Conservation (phyloP, 2,329 filamentous ascomycete genomes). For the Neocucurbitaria cava region DNA sequence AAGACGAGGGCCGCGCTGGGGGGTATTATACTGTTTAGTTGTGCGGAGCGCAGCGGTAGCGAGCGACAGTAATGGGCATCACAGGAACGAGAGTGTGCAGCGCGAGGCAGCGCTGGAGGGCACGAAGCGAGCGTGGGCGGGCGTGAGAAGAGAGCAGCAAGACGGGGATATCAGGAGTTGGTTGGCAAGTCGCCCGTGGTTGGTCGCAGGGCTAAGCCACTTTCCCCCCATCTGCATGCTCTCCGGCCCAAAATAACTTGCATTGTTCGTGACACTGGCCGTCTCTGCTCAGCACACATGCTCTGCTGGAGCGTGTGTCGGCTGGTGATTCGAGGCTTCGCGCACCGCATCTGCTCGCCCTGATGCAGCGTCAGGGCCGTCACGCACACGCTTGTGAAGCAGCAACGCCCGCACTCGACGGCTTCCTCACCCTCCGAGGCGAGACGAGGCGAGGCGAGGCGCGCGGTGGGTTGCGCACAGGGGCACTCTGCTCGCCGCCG, state of each 20-base stretch:
- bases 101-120: conserved; percentile 10
- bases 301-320: conserved; percentile 1
- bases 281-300: conserved; percentile 19
- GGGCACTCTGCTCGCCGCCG: conserved; percentile 12
- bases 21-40: not conserved
- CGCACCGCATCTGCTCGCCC: conserved; percentile 12
- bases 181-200: conserved; percentile 3
- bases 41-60: conserved; percentile 12
- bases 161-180: conserved; percentile 1
- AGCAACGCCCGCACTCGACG: conserved; percentile 7
- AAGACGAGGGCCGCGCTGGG: conserved; percentile 7
- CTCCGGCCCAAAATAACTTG: conserved; percentile 35
- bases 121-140: conserved; percentile 11
- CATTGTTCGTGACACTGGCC: conserved; percentile 32
- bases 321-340: conserved; percentile 13
- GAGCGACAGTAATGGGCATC: conserved; percentile 10
- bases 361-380: conserved; percentile 11
- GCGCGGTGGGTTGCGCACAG: conserved; percentile 16
- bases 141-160: conserved; percentile 4
- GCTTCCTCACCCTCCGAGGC: not conserved
- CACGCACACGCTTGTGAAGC: conserved; percentile 12
- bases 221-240: conserved; percentile 21
- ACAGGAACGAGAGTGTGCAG: conserved; percentile 19
- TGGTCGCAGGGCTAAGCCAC: conserved; percentile 25
- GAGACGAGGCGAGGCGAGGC: conserved; percentile 15